Evolutionary conservation across 352 stramenopile genomes (phyloP).

Genomic region (Globisporangium canariense): DNA sequence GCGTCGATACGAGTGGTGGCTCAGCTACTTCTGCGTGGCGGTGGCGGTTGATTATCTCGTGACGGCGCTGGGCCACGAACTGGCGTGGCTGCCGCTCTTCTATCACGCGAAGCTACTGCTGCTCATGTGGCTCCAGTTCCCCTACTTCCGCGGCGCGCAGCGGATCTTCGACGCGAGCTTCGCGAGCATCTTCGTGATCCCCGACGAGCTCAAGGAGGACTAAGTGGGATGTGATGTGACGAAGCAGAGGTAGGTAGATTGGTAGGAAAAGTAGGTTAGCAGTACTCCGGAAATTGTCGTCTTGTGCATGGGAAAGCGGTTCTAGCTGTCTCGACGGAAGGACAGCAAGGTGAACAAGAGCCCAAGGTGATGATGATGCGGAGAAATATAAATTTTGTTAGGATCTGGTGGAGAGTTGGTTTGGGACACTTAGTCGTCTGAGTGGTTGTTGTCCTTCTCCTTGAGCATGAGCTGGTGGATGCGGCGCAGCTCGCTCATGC

Average conservation of each 20-base stretch:
- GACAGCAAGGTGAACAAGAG: background rate
- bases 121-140: conserved; percentile 89
- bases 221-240: conserved; percentile 7
- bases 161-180: conserved; percentile 78
- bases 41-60: conserved; percentile 71
- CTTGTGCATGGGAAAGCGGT: background rate
- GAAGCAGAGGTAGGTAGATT: background rate
- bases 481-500: conserved; percentile 57
- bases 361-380: background rate
- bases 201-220: conserved; percentile 31
- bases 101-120: conserved; percentile 82
- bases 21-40: conserved; percentile 78
- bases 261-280: background rate
- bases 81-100: conserved; percentile 83
- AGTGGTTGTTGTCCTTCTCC: conserved; percentile 29
- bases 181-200: conserved; percentile 69
- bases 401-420: background rate
- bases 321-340: conserved; percentile 1
- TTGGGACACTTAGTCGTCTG: background rate
- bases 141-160: conserved; percentile 85
- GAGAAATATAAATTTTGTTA: conserved; percentile 1
- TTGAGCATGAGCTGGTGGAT: conserved; percentile 63
- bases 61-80: conserved; percentile 40
- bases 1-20: conserved; percentile 86
- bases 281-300: background rate